Percentiles rank a stretch among this genome's conserved stretches.
phyloP scores from a whole-genome alignment of 768 basidiomycete genomes.

The Royoungia palumana region DNA sequence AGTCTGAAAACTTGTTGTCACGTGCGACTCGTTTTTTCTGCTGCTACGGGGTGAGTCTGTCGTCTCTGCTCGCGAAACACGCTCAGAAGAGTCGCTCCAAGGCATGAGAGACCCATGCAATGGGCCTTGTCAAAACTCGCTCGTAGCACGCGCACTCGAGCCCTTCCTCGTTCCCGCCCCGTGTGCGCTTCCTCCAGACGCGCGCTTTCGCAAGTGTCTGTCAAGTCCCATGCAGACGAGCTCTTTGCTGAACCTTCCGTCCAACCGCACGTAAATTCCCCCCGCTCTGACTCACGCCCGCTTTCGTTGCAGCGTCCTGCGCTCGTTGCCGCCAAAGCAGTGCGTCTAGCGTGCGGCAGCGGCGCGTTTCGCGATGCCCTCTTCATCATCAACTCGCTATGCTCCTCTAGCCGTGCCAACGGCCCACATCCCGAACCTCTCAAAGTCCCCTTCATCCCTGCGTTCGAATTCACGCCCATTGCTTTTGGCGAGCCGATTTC shows the following conservation, averaged over 20 bases:
- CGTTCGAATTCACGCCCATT: constrained; percentile 39
- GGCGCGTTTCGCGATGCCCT: constrained; percentile 50
- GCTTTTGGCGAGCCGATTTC: constrained; percentile 51
- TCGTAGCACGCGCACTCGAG: constrained; percentile 30
- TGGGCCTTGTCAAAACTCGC: constrained; percentile 56
- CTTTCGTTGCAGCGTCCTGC: constrained; percentile 8
- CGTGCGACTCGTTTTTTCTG: constrained; percentile 11
- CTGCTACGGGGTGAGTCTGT: constrained; percentile 17
- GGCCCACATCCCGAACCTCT: constrained; percentile 2
- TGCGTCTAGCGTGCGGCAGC: constrained; percentile 43
- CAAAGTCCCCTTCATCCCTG: constrained; percentile 23
- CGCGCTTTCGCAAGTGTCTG: not conserved
- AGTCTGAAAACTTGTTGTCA: constrained; percentile 17
- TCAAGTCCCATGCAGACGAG: not conserved
- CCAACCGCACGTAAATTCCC: too few species aligned
- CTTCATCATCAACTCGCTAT: constrained; percentile 57
- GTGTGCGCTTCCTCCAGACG: not conserved
- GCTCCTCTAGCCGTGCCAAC: constrained; percentile 33
- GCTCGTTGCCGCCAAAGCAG: constrained; percentile 46
- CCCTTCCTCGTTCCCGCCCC: too few species aligned
- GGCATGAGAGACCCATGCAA: constrained; percentile 50
- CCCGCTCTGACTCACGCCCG: not conserved
- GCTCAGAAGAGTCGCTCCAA: constrained; percentile 10
- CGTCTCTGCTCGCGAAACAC: not conserved
- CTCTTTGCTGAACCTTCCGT: too few species aligned